Evolutionary conservation across 345 rosid species (phyloP).

Genomic region (Eutrema japonicum): DNA sequence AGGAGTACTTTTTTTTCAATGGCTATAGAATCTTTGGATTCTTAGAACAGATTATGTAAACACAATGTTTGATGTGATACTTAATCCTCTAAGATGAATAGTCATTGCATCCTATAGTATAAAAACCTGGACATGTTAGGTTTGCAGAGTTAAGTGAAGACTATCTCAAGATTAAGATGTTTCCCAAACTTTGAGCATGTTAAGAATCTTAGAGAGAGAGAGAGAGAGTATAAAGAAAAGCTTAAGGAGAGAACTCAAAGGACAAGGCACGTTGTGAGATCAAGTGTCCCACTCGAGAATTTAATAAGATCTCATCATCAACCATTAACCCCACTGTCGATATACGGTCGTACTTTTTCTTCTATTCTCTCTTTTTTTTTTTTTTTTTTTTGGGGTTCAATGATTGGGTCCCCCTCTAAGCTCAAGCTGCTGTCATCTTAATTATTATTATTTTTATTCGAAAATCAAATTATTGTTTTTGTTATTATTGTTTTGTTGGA

Average conservation of each 20-base stretch:
- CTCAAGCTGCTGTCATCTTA: conserved; percentile 45
- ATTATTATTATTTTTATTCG: conserved; percentile 30
- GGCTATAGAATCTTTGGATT: conserved; percentile 1
- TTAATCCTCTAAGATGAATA: conserved; percentile 13
- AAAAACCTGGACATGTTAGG: conserved; percentile 29
- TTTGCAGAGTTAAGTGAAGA: conserved; percentile 37
- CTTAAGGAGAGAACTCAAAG: conserved; percentile 28
- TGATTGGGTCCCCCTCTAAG: conserved; percentile 45
- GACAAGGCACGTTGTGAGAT: conserved; percentile 48
- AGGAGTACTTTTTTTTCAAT: not conserved
- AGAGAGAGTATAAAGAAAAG: not conserved
- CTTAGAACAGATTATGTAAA: not conserved
- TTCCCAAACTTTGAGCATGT: conserved; percentile 40
- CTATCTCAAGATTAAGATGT: conserved; percentile 39
- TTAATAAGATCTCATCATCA: conserved; percentile 43
- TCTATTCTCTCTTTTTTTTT: conserved; percentile 5
- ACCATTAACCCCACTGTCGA: conserved; percentile 41
- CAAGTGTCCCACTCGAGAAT: conserved; percentile 44
- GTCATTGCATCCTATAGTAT: not conserved
- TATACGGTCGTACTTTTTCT: conserved; percentile 49
- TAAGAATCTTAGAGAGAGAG: conserved; percentile 17
- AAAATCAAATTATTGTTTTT: conserved; percentile 23
- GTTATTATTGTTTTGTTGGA: conserved; percentile 18
- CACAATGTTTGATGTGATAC: not conserved
- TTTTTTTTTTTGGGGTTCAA: conserved; percentile 18